These are phyloP conservation scores for Lodderomyces beijingensis DNA, from an alignment of 1,139 yeast genomes.

Conservation along the genomic window DNA sequence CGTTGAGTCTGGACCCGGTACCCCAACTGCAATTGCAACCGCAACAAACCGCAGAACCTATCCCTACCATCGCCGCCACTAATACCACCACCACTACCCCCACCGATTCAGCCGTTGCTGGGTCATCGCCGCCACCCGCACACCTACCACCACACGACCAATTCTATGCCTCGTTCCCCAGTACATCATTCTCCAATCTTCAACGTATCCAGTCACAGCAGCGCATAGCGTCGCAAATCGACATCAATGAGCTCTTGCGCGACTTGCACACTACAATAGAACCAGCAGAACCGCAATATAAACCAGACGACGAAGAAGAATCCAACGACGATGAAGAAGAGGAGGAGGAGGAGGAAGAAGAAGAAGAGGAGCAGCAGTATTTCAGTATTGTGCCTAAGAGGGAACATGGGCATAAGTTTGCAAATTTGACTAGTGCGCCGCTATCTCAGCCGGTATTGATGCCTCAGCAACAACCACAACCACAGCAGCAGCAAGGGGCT, in stretches of 20 bases:
- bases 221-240: slow-evolving; percentile 9
- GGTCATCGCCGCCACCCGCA: background rate
- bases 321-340: background rate
- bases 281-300: slow-evolving; percentile 9
- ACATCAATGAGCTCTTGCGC: slow-evolving; percentile 11
- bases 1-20: no score
- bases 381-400: slow-evolving; percentile 15
- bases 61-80: slow-evolving; percentile 2
- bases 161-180: no score
- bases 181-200: slow-evolving; percentile 4
- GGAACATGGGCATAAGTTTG: slow-evolving; percentile 16
- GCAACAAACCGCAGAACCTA: slow-evolving; percentile 1
- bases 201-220: slow-evolving; percentile 7
- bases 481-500: slow-evolving; percentile 9
- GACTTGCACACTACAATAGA: no score
- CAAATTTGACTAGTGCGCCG: no score
- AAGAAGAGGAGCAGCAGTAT: slow-evolving; percentile 10
- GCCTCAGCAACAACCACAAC: no score
- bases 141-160: slow-evolving; percentile 3
- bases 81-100: background rate
- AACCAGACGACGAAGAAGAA: slow-evolving; percentile 12
- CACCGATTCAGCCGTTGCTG: background rate
- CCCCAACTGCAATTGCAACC: no score
- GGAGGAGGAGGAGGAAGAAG: slow-evolving; percentile 12
- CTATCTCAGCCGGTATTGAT: no score